A percentile compares a stretch with the other conserved stretches of the same genome.
These are phyloP conservation scores for Chytriomyces sp. DNA, from an alignment of 192 early-diverging fungal species.

Conservation along the genomic window DNA sequence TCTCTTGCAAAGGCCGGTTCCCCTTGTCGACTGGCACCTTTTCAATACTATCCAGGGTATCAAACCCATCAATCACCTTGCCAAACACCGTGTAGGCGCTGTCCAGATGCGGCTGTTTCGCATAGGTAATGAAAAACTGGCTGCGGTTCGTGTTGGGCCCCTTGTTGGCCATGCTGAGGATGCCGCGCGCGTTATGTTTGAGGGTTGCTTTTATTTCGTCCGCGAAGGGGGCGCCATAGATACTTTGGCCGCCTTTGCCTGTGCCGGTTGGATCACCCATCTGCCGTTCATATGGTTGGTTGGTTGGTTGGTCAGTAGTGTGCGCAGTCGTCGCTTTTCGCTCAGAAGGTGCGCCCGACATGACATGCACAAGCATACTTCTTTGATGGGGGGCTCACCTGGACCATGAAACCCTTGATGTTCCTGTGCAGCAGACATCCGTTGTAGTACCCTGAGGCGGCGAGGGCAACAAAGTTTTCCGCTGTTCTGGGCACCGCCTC, in stretches of 20 bases:
- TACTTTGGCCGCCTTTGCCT: conserved; percentile 48
- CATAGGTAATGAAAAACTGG: conserved; percentile 88
- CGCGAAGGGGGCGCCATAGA: conserved; percentile 81
- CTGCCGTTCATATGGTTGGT: not conserved
- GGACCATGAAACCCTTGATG: conserved; percentile 62
- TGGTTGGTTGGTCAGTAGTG: too few relatives aligned
- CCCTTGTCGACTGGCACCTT: conserved; percentile 79
- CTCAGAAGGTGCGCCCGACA: too few relatives aligned
- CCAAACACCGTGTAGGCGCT: conserved; percentile 90
- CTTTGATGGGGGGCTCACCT: conserved; percentile 25
- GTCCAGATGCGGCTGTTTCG: conserved; percentile 83
- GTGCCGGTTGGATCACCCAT: conserved; percentile 58
- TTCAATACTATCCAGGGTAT: conserved; percentile 85
- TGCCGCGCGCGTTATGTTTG: conserved; percentile 89
- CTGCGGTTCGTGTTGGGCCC: conserved; percentile 58
- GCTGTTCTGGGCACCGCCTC: conserved; percentile 43
- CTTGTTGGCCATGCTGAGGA: conserved; percentile 85
- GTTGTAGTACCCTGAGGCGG: conserved; percentile 92
- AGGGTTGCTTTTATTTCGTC: conserved; percentile 68
- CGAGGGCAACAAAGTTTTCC: conserved; percentile 95
- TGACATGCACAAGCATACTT: too few relatives aligned
- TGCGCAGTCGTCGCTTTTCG: too few relatives aligned
- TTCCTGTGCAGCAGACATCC: conserved; percentile 80
- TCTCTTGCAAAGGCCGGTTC: conserved; percentile 74
- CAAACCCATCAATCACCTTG: conserved; percentile 87